phyloP scores from a whole-genome alignment of 2,329 filamentous ascomycete species.

The Daldinia sp. region DNA sequence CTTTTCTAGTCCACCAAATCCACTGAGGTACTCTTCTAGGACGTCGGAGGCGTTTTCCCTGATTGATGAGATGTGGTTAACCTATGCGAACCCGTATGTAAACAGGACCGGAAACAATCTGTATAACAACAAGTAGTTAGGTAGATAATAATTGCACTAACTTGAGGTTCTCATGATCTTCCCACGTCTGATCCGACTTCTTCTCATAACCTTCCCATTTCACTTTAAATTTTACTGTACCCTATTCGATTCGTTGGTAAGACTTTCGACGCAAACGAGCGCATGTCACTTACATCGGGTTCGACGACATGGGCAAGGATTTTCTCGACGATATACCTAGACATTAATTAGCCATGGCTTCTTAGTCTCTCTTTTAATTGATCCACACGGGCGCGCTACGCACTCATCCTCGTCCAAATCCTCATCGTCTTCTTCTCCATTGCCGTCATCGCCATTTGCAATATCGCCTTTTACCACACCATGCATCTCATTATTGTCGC shows the following conservation, averaged over 20 bases:
- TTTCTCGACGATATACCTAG: conserved; percentile 79
- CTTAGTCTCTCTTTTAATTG: neutral
- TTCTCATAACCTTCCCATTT: conserved; percentile 86
- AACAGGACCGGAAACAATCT: neutral
- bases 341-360: conserved; percentile 22
- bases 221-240: conserved; percentile 72
- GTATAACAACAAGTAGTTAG: conserved; percentile 14
- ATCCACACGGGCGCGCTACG: conserved; percentile 22
- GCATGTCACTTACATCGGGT: conserved; percentile 60
- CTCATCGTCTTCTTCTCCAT: conserved; percentile 51
- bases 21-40: conserved; percentile 72
- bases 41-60: conserved; percentile 71
- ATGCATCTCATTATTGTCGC: conserved; percentile 45
- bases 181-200: conserved; percentile 80
- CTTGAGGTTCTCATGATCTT: conserved; percentile 78
- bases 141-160: conserved; percentile 52
- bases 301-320: conserved; percentile 75
- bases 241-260: conserved; percentile 52
- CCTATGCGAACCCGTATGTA: neutral
- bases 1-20: conserved; percentile 72
- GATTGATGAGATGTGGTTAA: conserved; percentile 6
- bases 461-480: conserved; percentile 40
- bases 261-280: conserved; percentile 5
- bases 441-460: conserved; percentile 34
- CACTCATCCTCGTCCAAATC: conserved; percentile 51